Percentiles rank a stretch among this genome's conserved stretches.
Evolutionary conservation across 768 basidiomycete genomes (phyloP).

Genomic region (Boletales sp.): DNA sequence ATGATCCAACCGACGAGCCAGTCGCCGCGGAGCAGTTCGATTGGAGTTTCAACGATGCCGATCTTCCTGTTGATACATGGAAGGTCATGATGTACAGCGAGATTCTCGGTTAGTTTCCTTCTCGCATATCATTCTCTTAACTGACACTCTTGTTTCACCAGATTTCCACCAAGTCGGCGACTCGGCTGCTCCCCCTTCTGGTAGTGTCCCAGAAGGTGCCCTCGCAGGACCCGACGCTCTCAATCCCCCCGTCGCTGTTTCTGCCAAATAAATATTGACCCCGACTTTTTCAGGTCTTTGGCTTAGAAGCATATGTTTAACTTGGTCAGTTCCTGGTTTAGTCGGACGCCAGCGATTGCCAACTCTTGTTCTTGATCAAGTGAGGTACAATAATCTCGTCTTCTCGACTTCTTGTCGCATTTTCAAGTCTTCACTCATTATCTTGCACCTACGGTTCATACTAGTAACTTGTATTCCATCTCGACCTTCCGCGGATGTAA

Average conservation of each 20-base stretch:
- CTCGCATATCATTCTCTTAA: neutral
- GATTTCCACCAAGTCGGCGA: conserved; percentile 83
- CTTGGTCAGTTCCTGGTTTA: conserved; percentile 10
- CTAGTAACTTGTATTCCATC: conserved; percentile 8
- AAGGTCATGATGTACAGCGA: conserved; percentile 99
- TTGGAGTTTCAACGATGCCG: conserved; percentile 99
- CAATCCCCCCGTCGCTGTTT: conserved; percentile 4
- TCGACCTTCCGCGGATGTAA: conserved; percentile 6
- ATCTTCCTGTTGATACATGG: conserved; percentile 98
- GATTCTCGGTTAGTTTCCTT: conserved; percentile 70
- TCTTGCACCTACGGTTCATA: conserved; percentile 4
- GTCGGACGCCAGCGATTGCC: neutral
- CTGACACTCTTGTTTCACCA: conserved; percentile 23
- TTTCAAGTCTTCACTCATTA: conserved; percentile 3
- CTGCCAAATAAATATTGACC: conserved; percentile 11
- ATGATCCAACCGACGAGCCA: conserved; percentile 98
- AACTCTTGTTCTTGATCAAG: conserved; percentile 12
- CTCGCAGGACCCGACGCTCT: conserved; percentile 57
- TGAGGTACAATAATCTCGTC: conserved; percentile 6
- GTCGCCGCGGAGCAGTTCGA: conserved; percentile 92
- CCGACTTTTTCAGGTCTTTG: conserved; percentile 1
- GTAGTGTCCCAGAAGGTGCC: conserved; percentile 54
- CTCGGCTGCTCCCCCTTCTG: conserved; percentile 34
- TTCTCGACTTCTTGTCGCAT: conserved; percentile 6
- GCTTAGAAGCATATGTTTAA: conserved; percentile 7